These are phyloP conservation scores for Biancaea sappan DNA, from an alignment of 306 rosid genomes.

Conservation along the genomic window DNA sequence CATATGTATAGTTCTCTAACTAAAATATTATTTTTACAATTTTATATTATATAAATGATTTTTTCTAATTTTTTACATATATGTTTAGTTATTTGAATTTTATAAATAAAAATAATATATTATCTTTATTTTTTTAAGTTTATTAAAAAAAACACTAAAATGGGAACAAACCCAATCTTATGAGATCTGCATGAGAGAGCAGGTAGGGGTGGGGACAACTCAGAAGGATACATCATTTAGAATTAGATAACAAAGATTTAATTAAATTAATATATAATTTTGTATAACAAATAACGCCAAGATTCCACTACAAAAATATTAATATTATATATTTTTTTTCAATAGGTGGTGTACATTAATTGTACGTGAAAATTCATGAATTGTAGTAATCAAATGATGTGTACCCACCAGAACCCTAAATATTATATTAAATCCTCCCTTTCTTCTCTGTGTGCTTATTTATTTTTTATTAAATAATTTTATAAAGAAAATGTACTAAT, in stretches of 20 bases:
- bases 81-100: too few species aligned
- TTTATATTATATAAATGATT: too few species aligned
- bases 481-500: background rate
- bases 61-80: too few species aligned
- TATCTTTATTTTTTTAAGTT: too few species aligned
- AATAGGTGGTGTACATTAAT: constrained; percentile 24
- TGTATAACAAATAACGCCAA: constrained; percentile 17
- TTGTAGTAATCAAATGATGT: background rate
- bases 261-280: too few species aligned
- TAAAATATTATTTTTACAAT: too few species aligned
- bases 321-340: background rate
- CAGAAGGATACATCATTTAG: constrained; percentile 38
- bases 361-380: constrained; percentile 26
- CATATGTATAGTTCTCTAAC: too few species aligned
- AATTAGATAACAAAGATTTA: too few species aligned
- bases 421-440: background rate
- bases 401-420: background rate
- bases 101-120: too few species aligned
- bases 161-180: constrained; percentile 42
- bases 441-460: background rate
- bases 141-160: background rate
- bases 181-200: constrained; percentile 8
- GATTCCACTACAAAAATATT: background rate
- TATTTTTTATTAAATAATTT: background rate
- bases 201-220: constrained; percentile 52